These are phyloP conservation scores for Epichloe sibirici DNA, from an alignment of 2,329 filamentous ascomycete species.

Conservation along the genomic window DNA sequence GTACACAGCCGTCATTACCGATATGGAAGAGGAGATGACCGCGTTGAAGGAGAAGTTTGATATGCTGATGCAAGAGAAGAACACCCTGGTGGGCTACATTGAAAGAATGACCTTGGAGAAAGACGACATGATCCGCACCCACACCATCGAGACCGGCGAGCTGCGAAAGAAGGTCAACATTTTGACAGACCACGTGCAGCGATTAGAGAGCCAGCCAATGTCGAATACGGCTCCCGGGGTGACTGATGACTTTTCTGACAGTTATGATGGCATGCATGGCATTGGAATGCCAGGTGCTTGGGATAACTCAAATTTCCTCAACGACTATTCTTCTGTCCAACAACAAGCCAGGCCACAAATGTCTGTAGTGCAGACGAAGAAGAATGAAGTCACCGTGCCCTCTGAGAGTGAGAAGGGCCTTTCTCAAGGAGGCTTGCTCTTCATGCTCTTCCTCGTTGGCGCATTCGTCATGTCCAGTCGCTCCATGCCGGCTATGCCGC, in stretches of 20 bases:
- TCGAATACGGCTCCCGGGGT: conserved; percentile 23
- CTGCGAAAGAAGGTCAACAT: conserved; percentile 86
- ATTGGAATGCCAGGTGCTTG: conserved; percentile 71
- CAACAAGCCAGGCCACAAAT: conserved; percentile 47
- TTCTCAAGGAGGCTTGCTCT: conserved; percentile 70
- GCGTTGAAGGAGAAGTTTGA: conserved; percentile 58
- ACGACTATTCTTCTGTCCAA: conserved; percentile 53
- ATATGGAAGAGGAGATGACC: conserved; percentile 66
- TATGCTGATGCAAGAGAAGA: conserved; percentile 59
- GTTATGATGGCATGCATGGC: conserved; percentile 73
- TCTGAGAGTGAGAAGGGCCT: conserved; percentile 49
- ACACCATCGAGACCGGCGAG: conserved; percentile 83
- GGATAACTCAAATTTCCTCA: conserved; percentile 64
- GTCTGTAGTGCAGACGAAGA: conserved; percentile 41
- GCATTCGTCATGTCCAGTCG: conserved; percentile 90
- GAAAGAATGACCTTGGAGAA: conserved; percentile 73
- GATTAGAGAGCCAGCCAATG: conserved; percentile 50
- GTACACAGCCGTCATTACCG: conserved; percentile 61
- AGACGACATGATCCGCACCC: conserved; percentile 76
- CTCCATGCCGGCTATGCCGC: conserved; percentile 58
- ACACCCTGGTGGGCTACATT: conserved; percentile 63
- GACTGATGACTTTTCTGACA: conserved; percentile 52
- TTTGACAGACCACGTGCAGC: conserved; percentile 59
- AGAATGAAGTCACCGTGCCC: conserved; percentile 25
- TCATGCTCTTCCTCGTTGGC: conserved; percentile 93